Percentiles rank a stretch among this genome's conserved stretches.
Evolutionary conservation across 1,284 basidiomycete genomes (phyloP).

Genomic region (Ganoderma leucocontextum): DNA sequence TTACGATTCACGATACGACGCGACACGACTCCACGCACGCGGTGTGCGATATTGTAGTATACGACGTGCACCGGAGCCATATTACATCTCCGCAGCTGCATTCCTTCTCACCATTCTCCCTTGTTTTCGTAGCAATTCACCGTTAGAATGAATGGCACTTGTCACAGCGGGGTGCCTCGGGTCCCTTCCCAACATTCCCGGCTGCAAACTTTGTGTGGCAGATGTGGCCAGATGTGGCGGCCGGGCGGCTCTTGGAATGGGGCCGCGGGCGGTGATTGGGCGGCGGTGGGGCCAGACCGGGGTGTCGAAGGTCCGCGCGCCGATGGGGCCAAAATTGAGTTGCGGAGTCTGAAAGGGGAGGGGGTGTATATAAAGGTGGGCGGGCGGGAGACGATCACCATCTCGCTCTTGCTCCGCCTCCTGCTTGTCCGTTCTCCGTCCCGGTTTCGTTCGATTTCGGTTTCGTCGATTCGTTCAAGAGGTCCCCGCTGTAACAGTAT

Average conservation of each 20-base stretch:
- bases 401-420: conserved; percentile 40
- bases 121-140: conserved; percentile 29
- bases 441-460: conserved; percentile 44
- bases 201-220: conserved; percentile 24
- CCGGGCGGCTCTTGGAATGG: conserved; percentile 17
- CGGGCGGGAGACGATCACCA: conserved; percentile 36
- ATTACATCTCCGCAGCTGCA: conserved; percentile 27
- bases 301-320: conserved; percentile 29
- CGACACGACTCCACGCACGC: conserved; percentile 25
- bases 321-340: conserved; percentile 33
- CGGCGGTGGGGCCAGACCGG: conserved; percentile 27
- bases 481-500: conserved; percentile 54
- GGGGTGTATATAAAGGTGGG: conserved; percentile 57
- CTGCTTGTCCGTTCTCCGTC: conserved; percentile 42
- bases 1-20: conserved; percentile 33
- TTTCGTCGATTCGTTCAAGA: conserved; percentile 55
- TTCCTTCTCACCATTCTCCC: conserved; percentile 24
- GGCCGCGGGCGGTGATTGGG: conserved; percentile 24
- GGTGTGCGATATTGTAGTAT: conserved; percentile 41
- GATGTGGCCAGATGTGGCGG: conserved; percentile 23
- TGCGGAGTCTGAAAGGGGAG: conserved; percentile 42
- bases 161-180: conserved; percentile 6
- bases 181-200: conserved; percentile 6
- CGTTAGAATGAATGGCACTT: conserved; percentile 10
- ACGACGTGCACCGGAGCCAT: conserved; percentile 16